phyloP scores from a whole-genome alignment of 139 green algal species.

The Pseudopediastrum boryanum region DNA sequence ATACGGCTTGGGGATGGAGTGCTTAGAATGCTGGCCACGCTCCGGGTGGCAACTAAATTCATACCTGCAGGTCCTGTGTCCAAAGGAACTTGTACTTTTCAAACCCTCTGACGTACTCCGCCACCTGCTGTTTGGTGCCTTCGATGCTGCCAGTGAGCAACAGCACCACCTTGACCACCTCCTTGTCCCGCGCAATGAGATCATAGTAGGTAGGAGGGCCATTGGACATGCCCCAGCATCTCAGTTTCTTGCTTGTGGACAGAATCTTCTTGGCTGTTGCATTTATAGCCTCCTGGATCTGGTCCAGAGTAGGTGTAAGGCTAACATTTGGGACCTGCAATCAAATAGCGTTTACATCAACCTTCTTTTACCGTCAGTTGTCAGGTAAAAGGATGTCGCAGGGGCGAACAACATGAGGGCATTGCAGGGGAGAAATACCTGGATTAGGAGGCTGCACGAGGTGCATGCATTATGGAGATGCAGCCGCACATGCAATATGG shows the following conservation, averaged over 20 bases:
- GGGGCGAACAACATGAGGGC: too few species aligned
- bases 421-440: too few species aligned
- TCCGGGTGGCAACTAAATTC: not conserved
- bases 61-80: conserved; percentile 84
- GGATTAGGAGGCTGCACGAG: too few species aligned
- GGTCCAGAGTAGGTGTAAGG: conserved; percentile 84
- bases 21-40: too few species aligned
- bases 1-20: too few species aligned
- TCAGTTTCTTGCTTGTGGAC: conserved; percentile 61
- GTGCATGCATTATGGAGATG: too few species aligned
- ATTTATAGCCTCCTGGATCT: conserved; percentile 90
- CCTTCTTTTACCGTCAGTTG: not conserved
- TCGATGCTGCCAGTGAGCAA: conserved; percentile 81
- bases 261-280: conserved; percentile 65
- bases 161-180: conserved; percentile 86
- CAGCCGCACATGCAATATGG: too few species aligned
- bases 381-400: not conserved
- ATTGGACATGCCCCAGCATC: conserved; percentile 69
- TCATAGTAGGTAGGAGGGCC: conserved; percentile 73
- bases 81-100: conserved; percentile 87
- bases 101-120: conserved; percentile 83
- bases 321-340: conserved; percentile 75
- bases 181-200: conserved; percentile 80
- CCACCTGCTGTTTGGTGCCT: conserved; percentile 72
- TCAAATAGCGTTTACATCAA: not conserved